Conservation (phyloP, 306 rosid genomes). For the Notholithocarpus densiflorus region DNA sequence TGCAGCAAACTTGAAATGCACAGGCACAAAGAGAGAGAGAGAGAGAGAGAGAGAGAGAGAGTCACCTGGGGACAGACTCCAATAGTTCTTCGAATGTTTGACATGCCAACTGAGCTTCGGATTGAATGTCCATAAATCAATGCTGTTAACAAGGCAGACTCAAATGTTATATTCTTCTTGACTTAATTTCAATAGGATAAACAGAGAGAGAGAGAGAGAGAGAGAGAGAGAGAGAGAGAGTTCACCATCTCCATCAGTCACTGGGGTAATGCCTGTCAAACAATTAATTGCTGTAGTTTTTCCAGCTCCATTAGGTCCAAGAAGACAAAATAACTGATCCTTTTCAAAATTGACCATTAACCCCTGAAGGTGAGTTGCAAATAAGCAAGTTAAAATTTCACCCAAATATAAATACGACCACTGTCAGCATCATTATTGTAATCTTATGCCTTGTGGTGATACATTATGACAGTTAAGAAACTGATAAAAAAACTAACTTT, state of each 20-base stretch:
- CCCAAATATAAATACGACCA: not conserved
- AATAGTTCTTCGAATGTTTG: conserved; percentile 65
- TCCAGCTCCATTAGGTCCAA: conserved; percentile 97
- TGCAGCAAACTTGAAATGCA: not conserved
- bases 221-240: conserved; percentile 4
- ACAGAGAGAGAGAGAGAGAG: conserved; percentile 2
- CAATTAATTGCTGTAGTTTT: conserved; percentile 83
- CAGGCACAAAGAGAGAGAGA: not conserved
- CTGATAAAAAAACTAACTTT: not conserved
- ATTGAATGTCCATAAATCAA: conserved; percentile 71
- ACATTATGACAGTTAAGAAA: not conserved
- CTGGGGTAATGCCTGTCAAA: conserved; percentile 84
- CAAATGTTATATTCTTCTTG: conserved; percentile 18
- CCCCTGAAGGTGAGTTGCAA: conserved; percentile 55
- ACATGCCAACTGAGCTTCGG: conserved; percentile 65
- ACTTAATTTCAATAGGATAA: conserved; percentile 1
- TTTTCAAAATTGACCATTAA: conserved; percentile 77
- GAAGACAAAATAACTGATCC: conserved; percentile 87
- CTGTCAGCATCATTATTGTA: not conserved
- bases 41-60: conserved; percentile 10
- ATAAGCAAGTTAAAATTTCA: conserved; percentile 9
- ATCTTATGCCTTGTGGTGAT: not conserved
- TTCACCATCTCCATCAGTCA: conserved; percentile 82
- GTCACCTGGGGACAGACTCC: conserved; percentile 98
- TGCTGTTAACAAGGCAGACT: conserved; percentile 44